Conservation (phyloP, 257 asterid genomes). For the Scutellaria barbata region DNA sequence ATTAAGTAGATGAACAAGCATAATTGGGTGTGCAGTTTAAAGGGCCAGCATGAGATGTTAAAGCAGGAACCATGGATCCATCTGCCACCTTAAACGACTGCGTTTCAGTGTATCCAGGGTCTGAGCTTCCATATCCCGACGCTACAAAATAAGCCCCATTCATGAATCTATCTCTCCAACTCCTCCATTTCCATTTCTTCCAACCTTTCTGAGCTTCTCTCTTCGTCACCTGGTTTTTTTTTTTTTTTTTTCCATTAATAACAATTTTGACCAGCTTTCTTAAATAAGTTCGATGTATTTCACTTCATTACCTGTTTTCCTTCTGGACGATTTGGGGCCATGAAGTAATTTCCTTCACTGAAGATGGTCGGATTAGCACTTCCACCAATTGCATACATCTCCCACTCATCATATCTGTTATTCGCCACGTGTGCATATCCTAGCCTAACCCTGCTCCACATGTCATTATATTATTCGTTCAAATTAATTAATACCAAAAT, state of each 20-base stretch:
- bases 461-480: not conserved
- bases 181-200: conserved; percentile 85
- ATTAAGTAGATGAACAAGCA: conserved; percentile 45
- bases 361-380: conserved; percentile 90
- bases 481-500: not conserved
- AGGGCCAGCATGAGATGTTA: conserved; percentile 73
- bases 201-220: conserved; percentile 62
- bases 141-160: conserved; percentile 81
- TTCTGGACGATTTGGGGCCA: conserved; percentile 54
- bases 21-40: conserved; percentile 45
- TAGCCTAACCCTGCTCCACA: conserved; percentile 60
- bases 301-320: conserved; percentile 54
- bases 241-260: not conserved
- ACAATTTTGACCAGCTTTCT: not conserved
- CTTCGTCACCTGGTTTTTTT: conserved; percentile 61
- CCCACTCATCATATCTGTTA: conserved; percentile 76
- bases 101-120: conserved; percentile 53
- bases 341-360: conserved; percentile 87
- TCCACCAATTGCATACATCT: conserved; percentile 92
- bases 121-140: conserved; percentile 67
- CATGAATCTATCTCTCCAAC: conserved; percentile 64
- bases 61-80: conserved; percentile 65
- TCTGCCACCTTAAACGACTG: conserved; percentile 71
- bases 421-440: conserved; percentile 89
- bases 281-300: not conserved